phyloP scores from a whole-genome alignment of 768 basidiomycete species.

The Sporobolomyces roseus region DNA sequence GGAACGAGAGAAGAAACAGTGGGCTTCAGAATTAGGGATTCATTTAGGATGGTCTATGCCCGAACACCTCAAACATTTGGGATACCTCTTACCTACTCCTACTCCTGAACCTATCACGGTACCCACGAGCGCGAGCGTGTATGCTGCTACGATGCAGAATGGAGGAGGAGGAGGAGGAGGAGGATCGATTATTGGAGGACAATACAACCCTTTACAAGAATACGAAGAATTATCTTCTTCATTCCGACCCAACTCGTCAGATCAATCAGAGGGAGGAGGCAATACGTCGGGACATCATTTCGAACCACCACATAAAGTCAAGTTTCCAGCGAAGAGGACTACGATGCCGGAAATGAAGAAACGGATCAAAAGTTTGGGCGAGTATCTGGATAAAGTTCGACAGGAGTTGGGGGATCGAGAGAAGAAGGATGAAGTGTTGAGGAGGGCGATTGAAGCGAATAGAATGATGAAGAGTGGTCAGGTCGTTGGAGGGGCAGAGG shows the following conservation, averaged over 20 bases:
- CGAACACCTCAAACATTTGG: constrained; percentile 84
- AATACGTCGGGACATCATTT: constrained; percentile 52
- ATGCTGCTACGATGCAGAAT: background rate
- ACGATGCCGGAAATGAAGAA: constrained; percentile 98
- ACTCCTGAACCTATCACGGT: constrained; percentile 71
- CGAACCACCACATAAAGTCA: constrained; percentile 60
- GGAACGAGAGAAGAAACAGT: constrained; percentile 2
- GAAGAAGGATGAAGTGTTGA: constrained; percentile 23
- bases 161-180: constrained; percentile 36
- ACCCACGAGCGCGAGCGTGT: constrained; percentile 41
- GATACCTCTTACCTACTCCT: constrained; percentile 73
- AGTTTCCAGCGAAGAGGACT: constrained; percentile 90
- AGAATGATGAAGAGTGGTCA: background rate
- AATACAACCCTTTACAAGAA: constrained; percentile 9
- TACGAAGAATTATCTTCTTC: too few species aligned
- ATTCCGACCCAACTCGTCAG: too few species aligned
- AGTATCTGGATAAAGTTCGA: constrained; percentile 80
- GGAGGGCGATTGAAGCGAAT: constrained; percentile 17
- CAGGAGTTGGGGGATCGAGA: constrained; percentile 25
- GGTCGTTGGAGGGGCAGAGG: background rate
- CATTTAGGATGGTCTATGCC: constrained; percentile 69
- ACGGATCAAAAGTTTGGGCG: constrained; percentile 79
- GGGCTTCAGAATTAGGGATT: constrained; percentile 7
- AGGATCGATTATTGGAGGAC: constrained; percentile 9
- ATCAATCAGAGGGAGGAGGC: too few species aligned